Conservation (phyloP, 768 basidiomycete genomes). For the Postia placenta region DNA sequence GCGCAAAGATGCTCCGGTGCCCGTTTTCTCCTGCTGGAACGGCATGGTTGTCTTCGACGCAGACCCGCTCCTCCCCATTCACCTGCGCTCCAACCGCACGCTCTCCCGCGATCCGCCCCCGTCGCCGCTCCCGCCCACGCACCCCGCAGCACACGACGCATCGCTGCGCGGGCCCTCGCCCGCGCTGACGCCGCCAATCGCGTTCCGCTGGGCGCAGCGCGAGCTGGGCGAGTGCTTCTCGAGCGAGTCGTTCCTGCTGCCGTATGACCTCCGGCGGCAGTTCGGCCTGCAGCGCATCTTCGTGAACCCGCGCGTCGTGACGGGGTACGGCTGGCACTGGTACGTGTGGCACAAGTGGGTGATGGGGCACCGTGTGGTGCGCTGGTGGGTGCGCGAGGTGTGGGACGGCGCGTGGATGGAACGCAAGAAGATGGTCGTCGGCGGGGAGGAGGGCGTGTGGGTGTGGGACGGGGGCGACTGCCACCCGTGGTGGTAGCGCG, state of each 20-base stretch:
- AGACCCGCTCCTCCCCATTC: constrained; percentile 34
- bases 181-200: constrained; percentile 26
- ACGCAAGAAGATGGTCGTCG: constrained; percentile 29
- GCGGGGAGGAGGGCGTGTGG: constrained; percentile 25
- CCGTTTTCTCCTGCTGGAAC: constrained; percentile 42
- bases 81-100: constrained; percentile 30
- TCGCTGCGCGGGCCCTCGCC: constrained; percentile 17
- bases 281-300: constrained; percentile 31
- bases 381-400: constrained; percentile 35
- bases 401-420: constrained; percentile 35
- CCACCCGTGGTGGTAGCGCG: constrained; percentile 23
- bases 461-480: constrained; percentile 32
- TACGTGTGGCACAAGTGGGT: constrained; percentile 24
- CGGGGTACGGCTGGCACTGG: constrained; percentile 28
- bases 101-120: constrained; percentile 29
- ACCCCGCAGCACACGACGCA: constrained; percentile 23
- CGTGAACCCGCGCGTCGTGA: constrained; percentile 34
- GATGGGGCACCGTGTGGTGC: constrained; percentile 31
- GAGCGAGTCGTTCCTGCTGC: constrained; percentile 35
- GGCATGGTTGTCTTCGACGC: constrained; percentile 36
- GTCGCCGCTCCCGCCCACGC: constrained; percentile 22
- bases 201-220: constrained; percentile 24
- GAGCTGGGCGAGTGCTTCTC: constrained; percentile 28
- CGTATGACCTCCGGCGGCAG: constrained; percentile 36
- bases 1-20: constrained; percentile 32